Conservation (phyloP, 345 rosid genomes). For the Excoecaria agallocha region DNA sequence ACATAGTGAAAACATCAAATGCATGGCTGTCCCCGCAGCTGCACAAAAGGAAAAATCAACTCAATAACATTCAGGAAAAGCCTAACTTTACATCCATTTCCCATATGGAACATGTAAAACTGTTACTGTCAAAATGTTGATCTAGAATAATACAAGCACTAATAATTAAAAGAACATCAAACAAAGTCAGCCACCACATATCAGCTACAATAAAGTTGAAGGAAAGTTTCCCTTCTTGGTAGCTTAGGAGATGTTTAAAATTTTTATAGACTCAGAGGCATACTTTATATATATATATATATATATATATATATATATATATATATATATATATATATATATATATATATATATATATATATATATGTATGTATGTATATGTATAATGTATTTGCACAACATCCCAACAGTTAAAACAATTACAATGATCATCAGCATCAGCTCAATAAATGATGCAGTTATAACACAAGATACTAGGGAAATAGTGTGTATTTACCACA, state of each 20-base stretch:
- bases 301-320: too few relatives aligned
- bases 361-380: too few relatives aligned
- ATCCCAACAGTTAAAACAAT: background rate
- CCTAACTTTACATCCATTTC: background rate
- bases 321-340: too few relatives aligned
- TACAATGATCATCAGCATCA: background rate
- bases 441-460: background rate
- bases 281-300: too few relatives aligned
- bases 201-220: background rate
- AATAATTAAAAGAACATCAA: background rate
- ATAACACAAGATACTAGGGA: background rate
- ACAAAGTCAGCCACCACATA: background rate
- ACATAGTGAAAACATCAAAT: background rate
- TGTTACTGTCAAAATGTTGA: background rate
- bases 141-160: background rate
- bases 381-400: background rate
- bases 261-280: background rate
- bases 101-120: background rate
- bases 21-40: background rate
- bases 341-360: too few relatives aligned
- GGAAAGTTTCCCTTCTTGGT: background rate
- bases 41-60: background rate
- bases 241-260: background rate
- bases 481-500: constrained; percentile 54
- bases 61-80: background rate